phyloP scores from a whole-genome alignment of 2,329 filamentous ascomycete species.

The Neocatenulostroma microsporum region DNA sequence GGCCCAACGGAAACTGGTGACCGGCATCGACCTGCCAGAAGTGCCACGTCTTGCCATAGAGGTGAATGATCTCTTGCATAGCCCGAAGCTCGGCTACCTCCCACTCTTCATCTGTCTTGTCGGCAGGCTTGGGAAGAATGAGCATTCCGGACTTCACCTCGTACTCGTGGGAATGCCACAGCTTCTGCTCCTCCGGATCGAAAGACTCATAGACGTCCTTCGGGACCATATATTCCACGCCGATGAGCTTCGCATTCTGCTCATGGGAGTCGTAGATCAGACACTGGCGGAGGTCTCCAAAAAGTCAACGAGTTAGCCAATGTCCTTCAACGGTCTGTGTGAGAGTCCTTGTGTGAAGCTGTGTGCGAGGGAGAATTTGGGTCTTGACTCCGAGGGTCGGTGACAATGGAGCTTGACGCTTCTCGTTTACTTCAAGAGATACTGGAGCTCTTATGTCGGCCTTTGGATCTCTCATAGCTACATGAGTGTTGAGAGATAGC shows the following conservation, averaged over 20 bases:
- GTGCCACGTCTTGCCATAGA: slow-evolving; percentile 18
- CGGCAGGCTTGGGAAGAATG: slow-evolving; percentile 11
- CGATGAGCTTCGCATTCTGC: slow-evolving; percentile 13
- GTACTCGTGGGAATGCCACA: slow-evolving; percentile 18
- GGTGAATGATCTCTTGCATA: slow-evolving; percentile 13
- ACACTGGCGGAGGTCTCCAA: slow-evolving; percentile 15
- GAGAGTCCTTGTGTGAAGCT: neutral
- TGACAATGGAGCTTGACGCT: no score
- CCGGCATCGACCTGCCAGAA: slow-evolving; percentile 15
- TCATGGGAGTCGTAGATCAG: slow-evolving; percentile 15
- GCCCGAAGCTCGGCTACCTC: slow-evolving; percentile 12
- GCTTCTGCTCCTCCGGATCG: slow-evolving; percentile 12
- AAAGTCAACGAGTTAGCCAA: neutral
- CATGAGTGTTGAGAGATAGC: no score
- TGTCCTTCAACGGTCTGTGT: neutral
- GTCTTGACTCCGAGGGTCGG: no score
- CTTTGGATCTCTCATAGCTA: no score
- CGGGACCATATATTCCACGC: slow-evolving; percentile 18
- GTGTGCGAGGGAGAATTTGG: no score
- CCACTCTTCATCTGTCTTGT: slow-evolving; percentile 12
- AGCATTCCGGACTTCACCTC: slow-evolving; percentile 18
- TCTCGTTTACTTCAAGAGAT: no score
- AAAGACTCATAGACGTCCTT: slow-evolving; percentile 13
- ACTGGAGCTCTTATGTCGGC: no score
- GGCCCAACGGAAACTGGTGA: slow-evolving; percentile 3